Percentiles rank a stretch among this genome's conserved stretches.
phyloP scores from a whole-genome alignment of 163 green algal genomes.

The Smithsoniella earleae region DNA sequence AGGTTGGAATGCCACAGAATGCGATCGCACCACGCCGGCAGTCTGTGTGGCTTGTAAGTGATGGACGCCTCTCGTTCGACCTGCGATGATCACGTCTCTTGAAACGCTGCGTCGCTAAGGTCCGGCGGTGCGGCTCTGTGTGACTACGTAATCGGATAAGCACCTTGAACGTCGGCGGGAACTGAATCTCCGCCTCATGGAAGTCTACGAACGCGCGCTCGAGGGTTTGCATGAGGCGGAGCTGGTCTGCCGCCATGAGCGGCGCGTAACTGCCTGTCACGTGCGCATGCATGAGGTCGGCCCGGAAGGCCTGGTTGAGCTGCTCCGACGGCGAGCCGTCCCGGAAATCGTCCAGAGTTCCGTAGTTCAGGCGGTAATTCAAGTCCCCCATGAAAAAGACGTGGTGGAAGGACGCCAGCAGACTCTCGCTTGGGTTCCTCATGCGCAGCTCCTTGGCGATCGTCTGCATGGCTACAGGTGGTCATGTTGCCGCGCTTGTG shows the following conservation, averaged over 20 bases:
- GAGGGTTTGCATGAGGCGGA: conserved; percentile 39
- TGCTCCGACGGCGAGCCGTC: conserved; percentile 30
- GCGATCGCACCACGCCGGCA: conserved; percentile 56
- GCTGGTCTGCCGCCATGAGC: conserved; percentile 44
- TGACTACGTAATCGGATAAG: too few species aligned
- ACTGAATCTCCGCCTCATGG: conserved; percentile 44
- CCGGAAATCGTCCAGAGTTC: neutral
- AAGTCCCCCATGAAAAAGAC: conserved; percentile 70
- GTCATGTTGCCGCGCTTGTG: too few species aligned
- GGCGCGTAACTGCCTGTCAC: neutral
- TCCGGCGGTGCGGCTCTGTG: too few species aligned
- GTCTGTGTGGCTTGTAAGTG: conserved; percentile 44
- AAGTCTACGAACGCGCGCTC: conserved; percentile 50
- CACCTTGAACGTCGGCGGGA: conserved; percentile 64
- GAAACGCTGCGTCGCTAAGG: too few species aligned
- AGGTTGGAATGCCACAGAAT: conserved; percentile 47
- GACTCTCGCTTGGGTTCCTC: conserved; percentile 34
- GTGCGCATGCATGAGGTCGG: conserved; percentile 33
- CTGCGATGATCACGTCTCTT: too few species aligned
- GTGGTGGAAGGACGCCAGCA: conserved; percentile 55
- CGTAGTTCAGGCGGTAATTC: conserved; percentile 55
- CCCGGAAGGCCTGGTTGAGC: conserved; percentile 45
- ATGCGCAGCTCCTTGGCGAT: conserved; percentile 25
- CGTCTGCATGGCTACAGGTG: conserved; percentile 2
- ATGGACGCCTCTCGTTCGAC: conserved; percentile 39